phyloP scores from a whole-genome alignment of 768 basidiomycete genomes.

The Trametes cubensis region DNA sequence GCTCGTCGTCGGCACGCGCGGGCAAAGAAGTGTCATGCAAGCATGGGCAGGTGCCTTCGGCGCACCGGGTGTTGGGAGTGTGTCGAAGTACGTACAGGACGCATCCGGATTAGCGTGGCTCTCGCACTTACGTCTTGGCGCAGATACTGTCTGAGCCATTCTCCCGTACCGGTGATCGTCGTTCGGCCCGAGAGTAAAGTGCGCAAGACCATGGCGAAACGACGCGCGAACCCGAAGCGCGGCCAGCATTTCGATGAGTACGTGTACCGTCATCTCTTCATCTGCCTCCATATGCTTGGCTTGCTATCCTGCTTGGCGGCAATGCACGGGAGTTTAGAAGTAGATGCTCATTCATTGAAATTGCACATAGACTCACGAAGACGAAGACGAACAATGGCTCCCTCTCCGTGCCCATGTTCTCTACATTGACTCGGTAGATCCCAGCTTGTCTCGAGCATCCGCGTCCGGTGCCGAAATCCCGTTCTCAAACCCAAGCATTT shows the following conservation, averaged over 20 bases:
- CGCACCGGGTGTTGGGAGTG: constrained; percentile 61
- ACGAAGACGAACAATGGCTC: constrained; percentile 23
- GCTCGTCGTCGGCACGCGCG: constrained; percentile 93
- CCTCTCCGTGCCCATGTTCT: constrained; percentile 30
- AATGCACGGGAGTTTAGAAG: neutral
- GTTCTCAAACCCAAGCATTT: too few species aligned
- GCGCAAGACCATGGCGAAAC: constrained; percentile 80
- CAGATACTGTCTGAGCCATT: constrained; percentile 85
- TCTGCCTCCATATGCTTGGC: too few species aligned
- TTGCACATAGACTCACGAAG: constrained; percentile 20
- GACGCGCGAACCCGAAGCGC: constrained; percentile 86
- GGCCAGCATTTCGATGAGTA: constrained; percentile 80
- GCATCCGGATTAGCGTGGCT: neutral
- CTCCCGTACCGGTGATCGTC: constrained; percentile 95
- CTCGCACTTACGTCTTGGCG: neutral
- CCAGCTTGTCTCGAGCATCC: too few species aligned
- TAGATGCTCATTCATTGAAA: neutral
- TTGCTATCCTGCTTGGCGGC: neutral
- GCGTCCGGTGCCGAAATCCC: too few species aligned
- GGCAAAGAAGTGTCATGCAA: constrained; percentile 58
- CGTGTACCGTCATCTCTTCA: constrained; percentile 23
- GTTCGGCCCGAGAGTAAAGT: constrained; percentile 90
- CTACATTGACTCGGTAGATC: constrained; percentile 27
- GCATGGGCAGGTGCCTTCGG: constrained; percentile 54
- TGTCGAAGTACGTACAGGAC: constrained; percentile 47